Base-by-base conservation (phyloP, 257 asterid genomes). In the Solanum chaucha region DNA sequence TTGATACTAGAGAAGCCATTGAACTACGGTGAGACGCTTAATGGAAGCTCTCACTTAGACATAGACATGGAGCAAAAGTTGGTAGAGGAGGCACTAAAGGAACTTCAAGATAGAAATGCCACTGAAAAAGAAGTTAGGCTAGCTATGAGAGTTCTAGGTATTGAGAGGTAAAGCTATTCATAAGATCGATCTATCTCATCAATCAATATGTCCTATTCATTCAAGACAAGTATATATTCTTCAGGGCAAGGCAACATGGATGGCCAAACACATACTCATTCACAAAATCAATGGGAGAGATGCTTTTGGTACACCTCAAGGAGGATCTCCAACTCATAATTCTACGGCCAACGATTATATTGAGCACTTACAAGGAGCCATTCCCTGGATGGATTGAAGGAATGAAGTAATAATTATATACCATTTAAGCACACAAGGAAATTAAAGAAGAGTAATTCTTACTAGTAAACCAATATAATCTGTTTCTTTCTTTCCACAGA, bases 1-100 rank as follows among this genome's bases (percentile, higher is more conserved):
- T 46, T 93, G 13, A 86, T 91, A 68, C 87, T 36, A 4, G 98
- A 94, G 89, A 90, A 84, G 88, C 82, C 92, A 26, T 72, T 91
- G 22, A 36, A 36, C 5, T 88, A 89, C 88, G 93, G 90, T 0
- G 93, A 93, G 46, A 91, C 94, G 17, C 91, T 91, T 13, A 64
- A 86, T 32, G 95, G 95, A 35, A 85, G 88, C 41, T 46, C 83
- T 0, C 30, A 58, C 35, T 86, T 94, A 17, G 94, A 94, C 89
- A 92, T 93, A 36, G 48, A 88, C 4, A 17, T 2, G 2, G 96
- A 93, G 92, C 87, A 87, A 86, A 84, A 70, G 28, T 13, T 94
- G 26, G 90, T 88, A n/a, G 87, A 88, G 22, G 93, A 93, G 34
- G 89, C 17, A 71, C 41, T 92, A 82, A 88, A 14, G 26, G 19